Evolutionary conservation across 208 protist species (phyloP), one percentile per base, ranked within the genome.

Genomic region (Wallacemonas sp.): DNA sequence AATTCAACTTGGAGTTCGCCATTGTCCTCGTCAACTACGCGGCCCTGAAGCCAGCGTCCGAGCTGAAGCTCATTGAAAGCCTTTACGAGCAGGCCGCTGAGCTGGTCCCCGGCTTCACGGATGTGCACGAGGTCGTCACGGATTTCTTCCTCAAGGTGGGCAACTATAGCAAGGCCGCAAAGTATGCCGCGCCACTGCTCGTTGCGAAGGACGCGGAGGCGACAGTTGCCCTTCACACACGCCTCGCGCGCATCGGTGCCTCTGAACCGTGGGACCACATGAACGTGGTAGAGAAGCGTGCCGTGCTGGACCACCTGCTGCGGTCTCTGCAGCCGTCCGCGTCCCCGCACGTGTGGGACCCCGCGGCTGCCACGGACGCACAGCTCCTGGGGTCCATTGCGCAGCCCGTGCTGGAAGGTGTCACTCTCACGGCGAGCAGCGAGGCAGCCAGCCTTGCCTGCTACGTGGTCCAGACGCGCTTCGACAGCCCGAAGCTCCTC

Each of bases 11-110:
- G 21, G 83, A 90, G 62, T 76, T 87, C 68, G 73, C 74, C 33
- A 82, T 90, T 68, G 53, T 89, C 54, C 71, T 93, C 10, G 81
- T 85, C 22, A 93, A 93, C 76, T 90, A 85, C 61, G 87, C 87
- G 26, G 86, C 81, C 3, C 74, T 93, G 21, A 80, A 83, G 45
- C 54, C 71, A 0, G 53, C 61, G 2, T 38, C 66, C 38, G 73
- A 77, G 38, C 55, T 64, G 44, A 41, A 36, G 2, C 32, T 62
- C n/a, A 84, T 84, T 1, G 68, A 86, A 32, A 27, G 44, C 27
- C 76, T 93, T 19, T 93, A 90, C 62, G 65, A 79, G 53, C 69
- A 72, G 2, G 87, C 87, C 0, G 80, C 83, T 1, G 61, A 42
- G 9, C 63, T 80, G 19, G 80, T 71, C 44, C 76, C 83, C 6